Evolutionary conservation across 1,139 yeast species (phyloP), one percentile per base, ranked within the genome.

Genomic region (Candida pseudoviswanathii): DNA sequence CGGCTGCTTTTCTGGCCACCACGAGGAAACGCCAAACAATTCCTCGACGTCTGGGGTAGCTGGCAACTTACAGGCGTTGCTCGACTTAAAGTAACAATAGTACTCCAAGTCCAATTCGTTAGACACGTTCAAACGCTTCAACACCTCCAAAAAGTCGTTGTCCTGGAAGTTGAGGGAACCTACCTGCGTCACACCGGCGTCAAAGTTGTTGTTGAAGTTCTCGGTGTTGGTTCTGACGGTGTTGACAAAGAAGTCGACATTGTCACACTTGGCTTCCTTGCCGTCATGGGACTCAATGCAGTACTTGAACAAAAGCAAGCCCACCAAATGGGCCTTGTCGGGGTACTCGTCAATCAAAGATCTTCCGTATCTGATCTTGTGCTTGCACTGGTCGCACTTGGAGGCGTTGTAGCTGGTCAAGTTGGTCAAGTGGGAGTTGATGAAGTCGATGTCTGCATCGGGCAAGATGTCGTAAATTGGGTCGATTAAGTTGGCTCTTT

Each of bases 91-190:
- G 53, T 60, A 66, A 53, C 76, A 71, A 54, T 68, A 71, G 51
- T 68, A 69, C 34, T 65, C 67, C 54, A 70, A 60, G 50, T 70
- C 75, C 29, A 68, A 61, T 9, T 72, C 73, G 43, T 71, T 71
- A 3, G 76, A 68, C 24, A 62, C 53, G 53, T 74, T 72, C 59
- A 74, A 67, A 47, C 65, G 57, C 48, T 64, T 62, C 54, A 74
- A 56, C 66, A 74, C 62, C 44, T 71, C 72, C 46, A 71, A 58
- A 54, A 71, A 74, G 49, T 74, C 78, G 51, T 71, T 74, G 55
- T 73, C 77, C 44, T 58, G 70, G 53, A 74, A 68, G 51, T 68
- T 67, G 36, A 74, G 60, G 37, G 69, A 62, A 8, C 44, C 48
- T 25, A 49, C 52, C 26, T 60, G 50, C 9, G 68, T 57, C 22